Evolutionary conservation across 73 alveolate species (phyloP).

Genomic region (Tetrahymena malaccensis): DNA sequence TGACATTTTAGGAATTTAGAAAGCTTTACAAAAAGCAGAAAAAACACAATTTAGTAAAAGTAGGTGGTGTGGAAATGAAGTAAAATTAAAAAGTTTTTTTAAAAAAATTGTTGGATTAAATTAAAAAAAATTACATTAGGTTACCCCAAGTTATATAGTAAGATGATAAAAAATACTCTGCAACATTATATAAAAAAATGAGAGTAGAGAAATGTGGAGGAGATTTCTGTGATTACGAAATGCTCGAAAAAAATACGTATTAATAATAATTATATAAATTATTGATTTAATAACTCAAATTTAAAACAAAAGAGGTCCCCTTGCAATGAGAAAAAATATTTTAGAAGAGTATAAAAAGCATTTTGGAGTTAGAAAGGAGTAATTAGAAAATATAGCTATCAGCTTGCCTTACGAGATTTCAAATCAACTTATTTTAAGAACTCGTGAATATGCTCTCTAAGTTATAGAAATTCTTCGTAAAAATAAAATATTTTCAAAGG

Average conservation of each 20-base stretch:
- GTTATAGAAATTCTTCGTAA: slow-evolving; percentile 23
- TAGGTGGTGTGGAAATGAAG: slow-evolving; percentile 6
- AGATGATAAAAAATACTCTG: slow-evolving; percentile 26
- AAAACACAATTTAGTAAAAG: slow-evolving; percentile 1
- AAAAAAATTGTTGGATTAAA: background rate
- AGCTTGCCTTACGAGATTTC: slow-evolving; percentile 34
- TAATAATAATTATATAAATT: background rate
- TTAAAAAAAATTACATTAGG: background rate
- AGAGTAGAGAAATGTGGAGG: slow-evolving; percentile 39
- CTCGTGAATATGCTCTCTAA: slow-evolving; percentile 17
- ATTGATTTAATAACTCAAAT: background rate
- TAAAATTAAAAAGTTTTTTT: background rate
- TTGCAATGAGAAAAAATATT: slow-evolving; percentile 27
- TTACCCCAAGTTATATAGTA: slow-evolving; percentile 20
- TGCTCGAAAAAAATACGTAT: slow-evolving; percentile 33
- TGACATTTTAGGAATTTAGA: background rate
- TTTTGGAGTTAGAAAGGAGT: slow-evolving; percentile 29
- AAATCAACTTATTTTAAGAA: slow-evolving; percentile 21
- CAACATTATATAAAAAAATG: slow-evolving; percentile 24
- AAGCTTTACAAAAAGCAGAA: background rate
- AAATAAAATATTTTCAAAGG: slow-evolving; percentile 33
- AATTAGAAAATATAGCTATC: slow-evolving; percentile 20
- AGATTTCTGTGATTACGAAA: slow-evolving; percentile 35
- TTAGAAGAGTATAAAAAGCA: slow-evolving; percentile 26
- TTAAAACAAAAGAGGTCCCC: slow-evolving; percentile 3